Base-by-base conservation (phyloP, 2,329 filamentous ascomycete genomes). In the Talaromyces sp. region DNA sequence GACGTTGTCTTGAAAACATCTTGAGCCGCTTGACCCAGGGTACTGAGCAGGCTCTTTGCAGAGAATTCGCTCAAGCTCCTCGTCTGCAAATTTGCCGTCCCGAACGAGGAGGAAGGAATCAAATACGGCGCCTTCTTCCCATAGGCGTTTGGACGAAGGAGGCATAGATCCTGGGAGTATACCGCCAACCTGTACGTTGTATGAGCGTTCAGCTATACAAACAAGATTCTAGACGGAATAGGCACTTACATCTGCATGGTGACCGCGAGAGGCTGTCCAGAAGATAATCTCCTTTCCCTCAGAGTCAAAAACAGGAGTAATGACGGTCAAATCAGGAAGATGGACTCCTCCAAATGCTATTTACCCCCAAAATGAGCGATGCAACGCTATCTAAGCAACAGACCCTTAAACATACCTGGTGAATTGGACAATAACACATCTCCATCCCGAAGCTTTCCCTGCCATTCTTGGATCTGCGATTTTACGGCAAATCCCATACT, bases 361-460 rank as follows among this genome's bases (percentile, higher is more conserved):
- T 23, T 12, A 44, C 3, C 40, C 18, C 21, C 16, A 25, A 7
- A 46, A 25, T 46, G 11, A 46, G 42, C 42, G 21, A 46, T 23
- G 12, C 5, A 0, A 6, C 11, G 16, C 1, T 9, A 23, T 1
- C 5, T 0, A n/a, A 39, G 21, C 23, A 50, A 39, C 11, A 52
- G n/a, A 18, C 18, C 21, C 6, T 50, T 23, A 33, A 1, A 52
- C 58, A 16, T 61, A 61, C 60, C 37, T 8, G 60, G 60, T n/a
- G 60, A 61, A 56, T 48, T 61, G 6, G 60, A 88, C 12, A 91
- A 87, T 50, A 91, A 82, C 0, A 91, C 88, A 70, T 91, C 89
- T 48, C 89, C 88, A 61, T 82, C 84, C 67, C 88, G 87, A 39
- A 91, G 79, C 67, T 86, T 87, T 16, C 86, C 88, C 68, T 84